Evolutionary conservation across 1,139 yeast species (phyloP).

Genomic region (Geotrichum cucujoidarum): DNA sequence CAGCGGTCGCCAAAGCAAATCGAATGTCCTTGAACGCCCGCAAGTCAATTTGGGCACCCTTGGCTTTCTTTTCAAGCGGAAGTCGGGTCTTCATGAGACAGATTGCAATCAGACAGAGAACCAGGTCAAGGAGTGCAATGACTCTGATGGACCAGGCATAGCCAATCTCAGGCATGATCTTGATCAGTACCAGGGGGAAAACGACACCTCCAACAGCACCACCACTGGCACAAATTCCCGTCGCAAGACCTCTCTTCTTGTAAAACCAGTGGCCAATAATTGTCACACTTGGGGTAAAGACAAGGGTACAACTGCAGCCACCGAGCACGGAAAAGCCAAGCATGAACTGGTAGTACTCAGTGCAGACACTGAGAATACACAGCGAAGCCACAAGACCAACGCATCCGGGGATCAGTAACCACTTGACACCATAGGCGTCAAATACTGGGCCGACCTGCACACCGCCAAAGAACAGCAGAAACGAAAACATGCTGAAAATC

Average conservation of each 20-base stretch:
- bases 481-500: conserved; percentile 57
- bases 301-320: conserved; percentile 54
- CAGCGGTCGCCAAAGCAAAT: conserved; percentile 42
- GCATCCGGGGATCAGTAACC: conserved; percentile 42
- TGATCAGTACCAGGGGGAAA: conserved; percentile 52
- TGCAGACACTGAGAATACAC: conserved; percentile 50
- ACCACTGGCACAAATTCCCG: conserved; percentile 56
- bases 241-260: conserved; percentile 50
- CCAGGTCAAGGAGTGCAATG: conserved; percentile 45
- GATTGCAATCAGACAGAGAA: conserved; percentile 39
- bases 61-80: conserved; percentile 32
- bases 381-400: conserved; percentile 46
- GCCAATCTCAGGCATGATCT: conserved; percentile 46
- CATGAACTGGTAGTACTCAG: conserved; percentile 52
- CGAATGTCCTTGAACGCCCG: conserved; percentile 42
- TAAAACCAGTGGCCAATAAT: conserved; percentile 60
- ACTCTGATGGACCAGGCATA: conserved; percentile 60
- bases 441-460: conserved; percentile 58
- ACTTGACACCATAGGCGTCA: conserved; percentile 41
- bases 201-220: conserved; percentile 60
- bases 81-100: conserved; percentile 41
- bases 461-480: conserved; percentile 54
- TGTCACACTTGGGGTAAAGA: conserved; percentile 57
- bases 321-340: conserved; percentile 52
- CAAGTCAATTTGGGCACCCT: conserved; percentile 38